Base-by-base conservation (phyloP, 441 rosid species). In the Croton setiger region DNA sequence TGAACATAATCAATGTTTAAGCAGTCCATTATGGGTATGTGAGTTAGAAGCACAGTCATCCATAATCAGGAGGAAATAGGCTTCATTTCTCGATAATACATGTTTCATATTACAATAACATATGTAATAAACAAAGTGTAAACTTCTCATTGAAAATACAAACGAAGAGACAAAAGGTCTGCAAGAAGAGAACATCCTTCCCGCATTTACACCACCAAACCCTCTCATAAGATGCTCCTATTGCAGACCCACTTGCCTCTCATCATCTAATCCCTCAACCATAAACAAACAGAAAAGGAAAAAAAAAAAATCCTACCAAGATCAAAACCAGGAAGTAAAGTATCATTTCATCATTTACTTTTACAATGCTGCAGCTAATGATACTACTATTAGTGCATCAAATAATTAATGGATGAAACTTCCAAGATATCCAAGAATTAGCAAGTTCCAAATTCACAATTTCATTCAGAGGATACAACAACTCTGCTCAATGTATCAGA, bases 401-500 rank as follows among this genome's bases (percentile, higher is more conserved):
- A n/a, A n/a, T n/a, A n/a, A 14, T 56, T 54, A 44, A 51, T 58
- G 54, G 37, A 48, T 13, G n/a, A 33, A 64, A 60, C 36, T 48
- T 57, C 39, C 5, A 37, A 37, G 41, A 3, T 14, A 18, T 63
- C 37, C 64, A 60, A 33, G 71, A 63, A 54, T 64, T 43, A 55
- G 47, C 21, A 35, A 33, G 71, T 63, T 47, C 4, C 36, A 27
- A 66, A 66, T 71, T 45, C 48, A 33, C 43, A 60, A 31, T 67
- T 45, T 48, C 39, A 36, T 47, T 80, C 85, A 0, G 80, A n/a
- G 13, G 83, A 72, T 49, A 45, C 54, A 21, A 74, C 70, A 67
- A 85, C 68, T 81, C 92, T 81, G 75, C 82, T 84, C 65, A 95
- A 81, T 39, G 78, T 81, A 73, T 90, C 95, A 0, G 73, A 84